Conservation (phyloP, 352 stramenopile species). For the Globisporangium rhizosaccharum region DNA sequence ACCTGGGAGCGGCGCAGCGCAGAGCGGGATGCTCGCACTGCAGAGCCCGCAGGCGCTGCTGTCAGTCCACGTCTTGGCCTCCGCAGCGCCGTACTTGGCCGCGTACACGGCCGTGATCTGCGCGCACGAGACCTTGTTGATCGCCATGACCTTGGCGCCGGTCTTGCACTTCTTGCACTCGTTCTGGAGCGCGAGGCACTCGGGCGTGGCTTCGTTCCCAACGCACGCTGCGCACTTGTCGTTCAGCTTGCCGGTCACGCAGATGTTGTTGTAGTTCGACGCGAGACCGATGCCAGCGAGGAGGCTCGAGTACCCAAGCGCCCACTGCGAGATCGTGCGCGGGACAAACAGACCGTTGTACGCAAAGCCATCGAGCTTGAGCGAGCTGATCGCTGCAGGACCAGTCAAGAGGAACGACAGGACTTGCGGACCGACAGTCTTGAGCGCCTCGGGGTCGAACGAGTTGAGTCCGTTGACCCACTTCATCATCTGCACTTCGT, state of each 20-base stretch:
- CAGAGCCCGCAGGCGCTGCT: constrained; percentile 37
- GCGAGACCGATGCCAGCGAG: constrained; percentile 17
- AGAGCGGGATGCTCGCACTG: constrained; percentile 28
- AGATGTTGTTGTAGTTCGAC: constrained; percentile 15
- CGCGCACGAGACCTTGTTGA: constrained; percentile 43
- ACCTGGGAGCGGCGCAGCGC: constrained; percentile 48
- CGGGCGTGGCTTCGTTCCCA: constrained; percentile 17
- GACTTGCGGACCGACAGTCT: constrained; percentile 5
- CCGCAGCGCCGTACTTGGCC: constrained; percentile 26
- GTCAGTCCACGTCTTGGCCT: constrained; percentile 23
- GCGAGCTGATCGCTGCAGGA: background rate
- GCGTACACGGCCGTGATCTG: constrained; percentile 36
- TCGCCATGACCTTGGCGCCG: constrained; percentile 28
- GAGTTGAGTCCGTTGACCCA: constrained; percentile 20
- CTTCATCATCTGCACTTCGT: constrained; percentile 18
- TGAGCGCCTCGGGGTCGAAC: constrained; percentile 12
- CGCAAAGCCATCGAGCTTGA: constrained; percentile 14
- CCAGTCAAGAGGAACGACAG: constrained; percentile 8
- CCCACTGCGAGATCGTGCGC: constrained; percentile 19
- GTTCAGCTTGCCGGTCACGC: constrained; percentile 18
- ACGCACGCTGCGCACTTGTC: constrained; percentile 39
- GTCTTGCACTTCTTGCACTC: constrained; percentile 43
- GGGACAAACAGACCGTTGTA: constrained; percentile 22
- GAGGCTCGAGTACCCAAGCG: constrained; percentile 22
- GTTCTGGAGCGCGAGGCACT: constrained; percentile 30